Conservation (phyloP, 352 stramenopile species). For the Globisporangium cederbergense region DNA sequence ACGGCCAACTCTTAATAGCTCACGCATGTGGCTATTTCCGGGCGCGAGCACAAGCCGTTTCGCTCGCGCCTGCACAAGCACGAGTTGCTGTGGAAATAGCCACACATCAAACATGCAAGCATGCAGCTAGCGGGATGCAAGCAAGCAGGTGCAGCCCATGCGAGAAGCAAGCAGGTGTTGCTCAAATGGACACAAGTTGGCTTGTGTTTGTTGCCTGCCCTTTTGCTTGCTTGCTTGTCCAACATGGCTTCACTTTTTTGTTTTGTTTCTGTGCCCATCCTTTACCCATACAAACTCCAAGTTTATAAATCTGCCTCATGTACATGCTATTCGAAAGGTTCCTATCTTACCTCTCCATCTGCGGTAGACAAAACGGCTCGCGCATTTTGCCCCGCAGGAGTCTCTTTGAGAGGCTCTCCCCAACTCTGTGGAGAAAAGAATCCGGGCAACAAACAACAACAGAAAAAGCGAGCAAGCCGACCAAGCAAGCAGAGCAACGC, state of each 20-base stretch:
- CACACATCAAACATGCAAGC: background rate
- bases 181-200: background rate
- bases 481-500: slow-evolving; percentile 4
- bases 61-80: background rate
- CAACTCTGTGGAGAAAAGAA: slow-evolving; percentile 6
- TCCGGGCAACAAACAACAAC: background rate
- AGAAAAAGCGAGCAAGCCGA: background rate
- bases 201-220: background rate
- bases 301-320: background rate
- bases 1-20: background rate
- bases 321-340: background rate
- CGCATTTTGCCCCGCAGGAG: background rate
- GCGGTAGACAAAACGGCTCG: background rate
- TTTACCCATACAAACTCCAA: slow-evolving; percentile 3
- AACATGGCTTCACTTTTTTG: slow-evolving; percentile 7
- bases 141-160: background rate
- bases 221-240: background rate
- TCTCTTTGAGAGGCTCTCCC: slow-evolving; percentile 1
- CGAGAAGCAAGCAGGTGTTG: background rate
- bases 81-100: background rate
- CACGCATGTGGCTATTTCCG: background rate
- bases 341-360: background rate
- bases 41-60: background rate
- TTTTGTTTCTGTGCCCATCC: background rate
- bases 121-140: background rate